A percentile compares a stretch with the other conserved stretches of the same genome.
These are phyloP conservation scores for Zelonia costaricensis DNA, from an alignment of 208 protist species.

Conservation along the genomic window DNA sequence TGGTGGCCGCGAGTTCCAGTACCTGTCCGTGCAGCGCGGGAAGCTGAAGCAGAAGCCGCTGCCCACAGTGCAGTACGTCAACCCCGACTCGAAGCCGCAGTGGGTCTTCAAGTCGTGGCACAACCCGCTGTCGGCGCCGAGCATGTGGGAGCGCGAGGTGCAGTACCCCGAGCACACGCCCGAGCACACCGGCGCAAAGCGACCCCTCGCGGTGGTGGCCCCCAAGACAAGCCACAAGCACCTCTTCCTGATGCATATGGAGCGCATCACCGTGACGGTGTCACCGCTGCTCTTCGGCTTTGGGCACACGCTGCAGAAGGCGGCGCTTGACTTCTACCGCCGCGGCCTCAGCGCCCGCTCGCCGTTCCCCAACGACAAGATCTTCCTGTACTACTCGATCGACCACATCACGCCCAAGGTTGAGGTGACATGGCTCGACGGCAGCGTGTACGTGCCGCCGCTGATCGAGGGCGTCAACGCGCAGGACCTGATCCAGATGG, in stretches of 20 bases:
- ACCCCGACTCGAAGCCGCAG: conserved; percentile 63
- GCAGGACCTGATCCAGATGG: conserved; percentile 90
- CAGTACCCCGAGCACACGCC: conserved; percentile 90
- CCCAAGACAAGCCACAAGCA: conserved; percentile 81
- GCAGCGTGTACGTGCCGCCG: conserved; percentile 79
- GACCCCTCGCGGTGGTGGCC: conserved; percentile 80
- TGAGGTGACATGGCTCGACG: conserved; percentile 90
- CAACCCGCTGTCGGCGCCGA: conserved; percentile 67
- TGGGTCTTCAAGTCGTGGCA: conserved; percentile 94
- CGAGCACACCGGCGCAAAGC: conserved; percentile 83
- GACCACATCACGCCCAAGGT: conserved; percentile 86
- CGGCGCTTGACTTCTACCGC: conserved; percentile 87
- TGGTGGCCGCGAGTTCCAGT: conserved; percentile 84
- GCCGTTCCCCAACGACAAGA: conserved; percentile 86
- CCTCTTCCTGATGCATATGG: conserved; percentile 90
- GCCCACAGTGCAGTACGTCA: conserved; percentile 84
- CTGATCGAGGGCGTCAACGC: conserved; percentile 78
- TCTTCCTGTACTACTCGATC: conserved; percentile 89
- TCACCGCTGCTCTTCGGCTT: conserved; percentile 87
- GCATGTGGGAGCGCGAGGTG: conserved; percentile 90
- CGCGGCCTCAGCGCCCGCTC: conserved; percentile 76
- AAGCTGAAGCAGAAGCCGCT: conserved; percentile 83
- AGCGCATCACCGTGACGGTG: conserved; percentile 85
- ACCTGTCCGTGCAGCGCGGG: conserved; percentile 66
- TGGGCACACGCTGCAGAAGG: conserved; percentile 85